These are phyloP conservation scores for Globisporangium viniferum DNA, from an alignment of 352 stramenopile species.

Conservation along the genomic window DNA sequence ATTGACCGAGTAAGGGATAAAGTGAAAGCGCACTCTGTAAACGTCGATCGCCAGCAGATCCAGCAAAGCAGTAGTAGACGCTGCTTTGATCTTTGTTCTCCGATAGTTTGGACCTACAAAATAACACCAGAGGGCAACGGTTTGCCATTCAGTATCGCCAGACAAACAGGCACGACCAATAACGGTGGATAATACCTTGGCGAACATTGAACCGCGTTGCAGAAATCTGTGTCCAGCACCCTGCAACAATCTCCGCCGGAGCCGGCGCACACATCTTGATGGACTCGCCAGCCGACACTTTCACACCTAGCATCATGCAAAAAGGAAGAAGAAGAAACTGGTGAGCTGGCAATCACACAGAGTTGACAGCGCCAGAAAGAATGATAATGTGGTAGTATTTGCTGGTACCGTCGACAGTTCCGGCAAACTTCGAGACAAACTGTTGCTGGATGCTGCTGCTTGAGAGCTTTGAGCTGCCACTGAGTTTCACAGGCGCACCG, in stretches of 20 bases:
- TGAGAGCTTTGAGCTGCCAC: constrained; percentile 6
- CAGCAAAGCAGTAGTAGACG: constrained; percentile 51
- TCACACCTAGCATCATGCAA: constrained; percentile 22
- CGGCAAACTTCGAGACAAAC: constrained; percentile 11
- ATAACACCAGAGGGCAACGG: neutral
- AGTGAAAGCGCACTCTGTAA: constrained; percentile 39
- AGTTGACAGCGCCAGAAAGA: neutral
- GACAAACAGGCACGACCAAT: neutral
- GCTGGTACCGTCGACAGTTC: constrained; percentile 10
- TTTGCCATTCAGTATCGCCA: neutral
- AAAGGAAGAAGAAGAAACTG: neutral
- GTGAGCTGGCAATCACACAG: neutral
- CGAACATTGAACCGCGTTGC: constrained; percentile 80
- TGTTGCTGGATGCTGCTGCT: constrained; percentile 6
- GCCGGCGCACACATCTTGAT: constrained; percentile 46
- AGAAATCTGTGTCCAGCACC: constrained; percentile 64
- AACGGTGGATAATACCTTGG: constrained; percentile 33
- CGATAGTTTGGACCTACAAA: constrained; percentile 65
- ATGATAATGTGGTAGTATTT: too few relatives aligned
- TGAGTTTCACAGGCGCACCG: constrained; percentile 1
- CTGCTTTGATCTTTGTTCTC: constrained; percentile 68
- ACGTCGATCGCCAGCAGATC: constrained; percentile 69
- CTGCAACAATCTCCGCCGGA: constrained; percentile 28
- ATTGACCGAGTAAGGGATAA: too few relatives aligned
- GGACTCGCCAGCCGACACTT: constrained; percentile 48